Evolutionary conservation across 2,329 filamentous ascomycete species (phyloP), one percentile per base, ranked within the genome.

Genomic region (Colletotrichum navitas): DNA sequence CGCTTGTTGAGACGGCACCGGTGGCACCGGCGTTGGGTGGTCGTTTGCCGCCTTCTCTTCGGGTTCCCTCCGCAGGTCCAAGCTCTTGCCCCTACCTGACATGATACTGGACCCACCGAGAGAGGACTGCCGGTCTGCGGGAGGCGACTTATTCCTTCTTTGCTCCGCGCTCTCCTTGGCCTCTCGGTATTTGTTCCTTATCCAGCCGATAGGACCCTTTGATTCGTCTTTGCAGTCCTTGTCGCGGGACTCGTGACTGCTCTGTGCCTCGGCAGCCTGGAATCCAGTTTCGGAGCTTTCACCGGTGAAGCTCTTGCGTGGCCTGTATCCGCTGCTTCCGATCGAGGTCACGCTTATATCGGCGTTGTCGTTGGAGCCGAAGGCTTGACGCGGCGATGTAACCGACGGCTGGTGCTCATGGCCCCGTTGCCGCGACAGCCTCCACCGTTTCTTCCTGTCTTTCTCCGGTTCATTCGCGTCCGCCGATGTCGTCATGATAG

Each of bases 371-470:
- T 92, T 92, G 14, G 87, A 85, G 16, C 90, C 91, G n/a, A 91
- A 76, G 1, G 82, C 83, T 51, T 83, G 80, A 10, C 83, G 78
- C 65, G 87, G 81, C 64, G 87, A 79, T 71, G 84, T 79, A 74
- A 88, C 67, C 68, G 81, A 72, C 75, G 83, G 75, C 76, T 81
- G 56, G 75, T 83, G 76, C 32, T 91, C 90, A 43, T 91, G 88
- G 72, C 87, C 90, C 66, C 86, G 80, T 41, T 76, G 87, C 26
- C 91, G 91, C 24, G 94, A 92, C 63, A 94, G 86, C 84, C 94
- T 94, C 84, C 88, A 89, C 36, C 92, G 90, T 69, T 87, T 89
- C 77, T 91, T 92, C 80, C 91, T 93, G 64, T 93, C 90, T 75
- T 88, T 91, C 64, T 92, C 90, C 18, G 89, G 79, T 5, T 86